Evolutionary conservation across 1,139 yeast species (phyloP).

Genomic region (Debaryomycetaceae sp.): DNA sequence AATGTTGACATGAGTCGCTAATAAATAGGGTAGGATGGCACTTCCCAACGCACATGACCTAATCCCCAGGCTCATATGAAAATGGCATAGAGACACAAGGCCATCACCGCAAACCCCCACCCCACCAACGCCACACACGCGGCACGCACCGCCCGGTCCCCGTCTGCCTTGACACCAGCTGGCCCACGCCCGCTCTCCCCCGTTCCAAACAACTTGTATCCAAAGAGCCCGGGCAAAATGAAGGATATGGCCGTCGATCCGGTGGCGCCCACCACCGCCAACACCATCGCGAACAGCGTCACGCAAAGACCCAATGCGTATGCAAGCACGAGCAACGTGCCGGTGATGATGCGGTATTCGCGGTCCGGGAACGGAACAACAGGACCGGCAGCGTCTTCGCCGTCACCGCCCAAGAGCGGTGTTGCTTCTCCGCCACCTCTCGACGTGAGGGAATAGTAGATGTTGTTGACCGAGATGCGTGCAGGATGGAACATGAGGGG

Average conservation of each 20-base stretch:
- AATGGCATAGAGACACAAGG: conserved; percentile 28
- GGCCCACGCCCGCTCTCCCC: too few relatives aligned
- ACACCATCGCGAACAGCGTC: conserved; percentile 42
- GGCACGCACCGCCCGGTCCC: neutral
- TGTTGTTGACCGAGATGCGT: conserved; percentile 71
- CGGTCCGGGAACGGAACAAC: conserved; percentile 41
- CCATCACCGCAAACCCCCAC: conserved; percentile 35
- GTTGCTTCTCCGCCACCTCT: neutral
- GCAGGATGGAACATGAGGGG: conserved; percentile 94
- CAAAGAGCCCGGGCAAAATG: conserved; percentile 49
- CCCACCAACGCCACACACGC: conserved; percentile 21
- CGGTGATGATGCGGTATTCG: conserved; percentile 39
- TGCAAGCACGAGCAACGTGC: conserved; percentile 29
- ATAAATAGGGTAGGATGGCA: too few relatives aligned
- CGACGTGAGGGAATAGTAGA: conserved; percentile 39
- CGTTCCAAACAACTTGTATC: conserved; percentile 34
- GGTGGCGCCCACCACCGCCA: conserved; percentile 51
- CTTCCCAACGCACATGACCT: too few relatives aligned
- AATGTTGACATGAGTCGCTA: too few relatives aligned
- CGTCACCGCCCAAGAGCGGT: conserved; percentile 7
- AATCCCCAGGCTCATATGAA: conserved; percentile 7
- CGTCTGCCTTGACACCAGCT: too few relatives aligned
- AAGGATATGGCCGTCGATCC: conserved; percentile 53
- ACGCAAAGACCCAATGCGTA: conserved; percentile 35
- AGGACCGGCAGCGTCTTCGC: conserved; percentile 5